phyloP scores from a whole-genome alignment of 2,329 filamentous ascomycete species.

The Xylariaceae sp. region DNA sequence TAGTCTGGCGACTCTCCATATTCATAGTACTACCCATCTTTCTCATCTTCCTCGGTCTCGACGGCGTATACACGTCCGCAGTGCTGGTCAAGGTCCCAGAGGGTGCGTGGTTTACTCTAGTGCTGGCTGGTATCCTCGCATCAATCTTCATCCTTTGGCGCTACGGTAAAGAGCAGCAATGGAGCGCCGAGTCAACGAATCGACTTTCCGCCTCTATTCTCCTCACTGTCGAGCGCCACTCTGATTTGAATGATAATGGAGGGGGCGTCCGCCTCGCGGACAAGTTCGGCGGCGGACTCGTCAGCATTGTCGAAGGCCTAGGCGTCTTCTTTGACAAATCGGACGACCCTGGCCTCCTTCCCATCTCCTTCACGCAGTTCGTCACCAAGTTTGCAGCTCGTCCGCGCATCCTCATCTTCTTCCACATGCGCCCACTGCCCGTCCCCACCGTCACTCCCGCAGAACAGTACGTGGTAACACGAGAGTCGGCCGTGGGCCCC shows the following conservation, averaged over 20 bases:
- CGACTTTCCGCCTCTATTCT: neutral
- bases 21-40: slow-evolving; percentile 1
- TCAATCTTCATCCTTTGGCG: slow-evolving; percentile 7
- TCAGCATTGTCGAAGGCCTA: neutral
- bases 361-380: slow-evolving; percentile 2
- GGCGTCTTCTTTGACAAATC: slow-evolving; percentile 4
- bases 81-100: slow-evolving; percentile 1
- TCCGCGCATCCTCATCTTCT: slow-evolving; percentile 3
- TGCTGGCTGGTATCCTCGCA: slow-evolving; percentile 1
- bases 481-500: neutral
- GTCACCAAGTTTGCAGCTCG: slow-evolving; percentile 2
- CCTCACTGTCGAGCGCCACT: too few species aligned
- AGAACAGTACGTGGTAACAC: slow-evolving; percentile 3
- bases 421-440: slow-evolving; percentile 6
- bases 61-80: slow-evolving; percentile 2
- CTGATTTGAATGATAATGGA: neutral
- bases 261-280: neutral
- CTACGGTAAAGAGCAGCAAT: slow-evolving; percentile 5
- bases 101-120: slow-evolving; percentile 2
- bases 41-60: slow-evolving; percentile 3
- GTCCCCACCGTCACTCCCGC: neutral
- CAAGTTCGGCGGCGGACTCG: neutral
- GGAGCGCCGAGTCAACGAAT: neutral
- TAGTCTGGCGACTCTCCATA: slow-evolving; percentile 1
- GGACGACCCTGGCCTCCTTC: neutral